These are phyloP conservation scores for Corniculantispora saksenae DNA, from an alignment of 2,329 filamentous ascomycete species.

Conservation along the genomic window DNA sequence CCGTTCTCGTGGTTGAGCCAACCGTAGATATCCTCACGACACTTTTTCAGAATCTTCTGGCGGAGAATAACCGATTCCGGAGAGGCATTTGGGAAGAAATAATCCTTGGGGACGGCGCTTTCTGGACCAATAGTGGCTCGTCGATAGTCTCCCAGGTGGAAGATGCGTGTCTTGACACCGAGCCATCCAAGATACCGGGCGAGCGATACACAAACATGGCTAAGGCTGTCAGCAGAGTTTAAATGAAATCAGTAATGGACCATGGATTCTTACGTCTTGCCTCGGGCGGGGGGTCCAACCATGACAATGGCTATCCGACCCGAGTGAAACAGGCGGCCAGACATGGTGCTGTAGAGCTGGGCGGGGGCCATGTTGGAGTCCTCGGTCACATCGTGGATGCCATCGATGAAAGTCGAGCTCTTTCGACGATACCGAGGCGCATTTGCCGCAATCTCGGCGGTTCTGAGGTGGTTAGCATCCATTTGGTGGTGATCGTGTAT, in stretches of 20 bases:
- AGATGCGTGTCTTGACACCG: constrained; percentile 96
- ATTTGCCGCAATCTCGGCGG: constrained; percentile 87
- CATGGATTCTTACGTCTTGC: constrained; percentile 72
- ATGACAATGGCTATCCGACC: constrained; percentile 97
- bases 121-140: constrained; percentile 84
- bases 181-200: constrained; percentile 95
- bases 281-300: constrained; percentile 89
- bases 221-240: constrained; percentile 33
- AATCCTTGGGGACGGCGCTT: constrained; percentile 88
- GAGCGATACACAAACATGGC: constrained; percentile 92
- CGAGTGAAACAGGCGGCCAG: constrained; percentile 93
- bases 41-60: constrained; percentile 97
- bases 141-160: constrained; percentile 95
- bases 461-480: constrained; percentile 54
- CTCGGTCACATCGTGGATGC: constrained; percentile 89
- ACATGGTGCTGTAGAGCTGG: constrained; percentile 98
- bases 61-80: constrained; percentile 88
- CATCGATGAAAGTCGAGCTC: constrained; percentile 95
- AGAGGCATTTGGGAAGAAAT: constrained; percentile 95
- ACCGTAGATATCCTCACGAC: constrained; percentile 92
- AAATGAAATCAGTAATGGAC: neutral
- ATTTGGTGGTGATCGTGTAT: neutral
- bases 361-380: constrained; percentile 84
- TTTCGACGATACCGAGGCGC: constrained; percentile 86
- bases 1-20: constrained; percentile 97